Conservation (phyloP, 2,329 filamentous ascomycete species). For the Pseudogymnoascus sp. region DNA sequence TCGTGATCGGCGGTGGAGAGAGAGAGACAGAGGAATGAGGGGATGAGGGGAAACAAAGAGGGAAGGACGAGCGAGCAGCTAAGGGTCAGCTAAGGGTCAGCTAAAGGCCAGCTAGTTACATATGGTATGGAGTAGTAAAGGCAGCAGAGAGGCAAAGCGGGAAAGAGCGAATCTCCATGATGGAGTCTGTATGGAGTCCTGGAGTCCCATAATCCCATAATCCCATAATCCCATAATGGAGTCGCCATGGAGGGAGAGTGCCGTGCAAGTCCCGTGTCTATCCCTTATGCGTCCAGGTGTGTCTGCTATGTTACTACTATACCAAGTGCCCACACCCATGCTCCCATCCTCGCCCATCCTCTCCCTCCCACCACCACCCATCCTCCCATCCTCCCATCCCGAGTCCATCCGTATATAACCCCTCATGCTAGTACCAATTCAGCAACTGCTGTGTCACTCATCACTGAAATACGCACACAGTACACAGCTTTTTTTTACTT, state of each 20-base stretch:
- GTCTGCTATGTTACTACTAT: too few relatives aligned
- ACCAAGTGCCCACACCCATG: too few relatives aligned
- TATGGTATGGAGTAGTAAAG: too few relatives aligned
- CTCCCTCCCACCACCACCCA: too few relatives aligned
- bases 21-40: background rate
- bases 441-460: background rate
- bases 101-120: background rate
- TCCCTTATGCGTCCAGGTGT: background rate
- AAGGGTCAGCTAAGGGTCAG: too few relatives aligned
- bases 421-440: background rate
- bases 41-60: background rate
- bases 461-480: background rate
- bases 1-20: background rate
- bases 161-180: background rate
- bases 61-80: background rate
- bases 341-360: too few relatives aligned
- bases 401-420: background rate
- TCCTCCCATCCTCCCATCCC: background rate
- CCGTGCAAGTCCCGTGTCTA: background rate
- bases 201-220: too few relatives aligned
- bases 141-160: background rate
- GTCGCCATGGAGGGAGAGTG: background rate
- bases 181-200: background rate
- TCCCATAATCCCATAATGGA: too few relatives aligned
- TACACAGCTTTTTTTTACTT: too few relatives aligned